Evolutionary conservation across 1,284 basidiomycete species (phyloP), one percentile per base, ranked within the genome.

Genomic region (Ganoderma meredithae): DNA sequence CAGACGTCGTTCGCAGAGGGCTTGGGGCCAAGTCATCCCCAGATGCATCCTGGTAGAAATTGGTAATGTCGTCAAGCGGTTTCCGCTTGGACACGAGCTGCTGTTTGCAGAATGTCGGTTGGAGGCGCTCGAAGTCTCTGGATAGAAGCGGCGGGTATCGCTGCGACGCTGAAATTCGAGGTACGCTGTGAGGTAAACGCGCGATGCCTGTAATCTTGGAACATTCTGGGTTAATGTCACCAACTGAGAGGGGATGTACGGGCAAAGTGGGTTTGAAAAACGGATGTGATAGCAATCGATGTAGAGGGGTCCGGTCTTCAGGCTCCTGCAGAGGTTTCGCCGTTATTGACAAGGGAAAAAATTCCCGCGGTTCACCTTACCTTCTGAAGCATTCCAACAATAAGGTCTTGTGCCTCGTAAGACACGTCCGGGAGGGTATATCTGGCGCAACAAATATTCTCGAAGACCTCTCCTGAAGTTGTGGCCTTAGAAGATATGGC

Each of bases 251-350:
- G 5, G 68, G 49, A 17, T 65, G 40, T 5, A 66, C 52, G 52
- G 65, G 67, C 2, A 73, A 55, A 19, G 70, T 47, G 1, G 75
- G 67, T 25, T 70, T 62, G 52, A 79, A 74, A 64, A 77, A 79
- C 0, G 76, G 66, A 61, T 78, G 76, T 1, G 69, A 68, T 0
- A 65, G 60, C 17, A 76, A 68, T 22, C 71, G 68, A 27, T 76
- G 72, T 6, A 76, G 62, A 15, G 74, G 64, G 8, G 73, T 72
- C 13, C 76, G 76, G 41, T 74, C 67, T 9, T 27, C 52, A 1
- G 75, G 73, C 40, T 71, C 63, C 76, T 78, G 66, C 25, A n/a
- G 19, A 47, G 3, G 43, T 27, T 31, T 31, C 27, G 25, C 43
- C 13, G 15, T 62, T 7, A 62, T 31, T 22, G 31, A 7, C 22